Evolutionary conservation across 1,284 basidiomycete species (phyloP), one percentile per base, ranked within the genome.

Genomic region (Inonotus obliquus): DNA sequence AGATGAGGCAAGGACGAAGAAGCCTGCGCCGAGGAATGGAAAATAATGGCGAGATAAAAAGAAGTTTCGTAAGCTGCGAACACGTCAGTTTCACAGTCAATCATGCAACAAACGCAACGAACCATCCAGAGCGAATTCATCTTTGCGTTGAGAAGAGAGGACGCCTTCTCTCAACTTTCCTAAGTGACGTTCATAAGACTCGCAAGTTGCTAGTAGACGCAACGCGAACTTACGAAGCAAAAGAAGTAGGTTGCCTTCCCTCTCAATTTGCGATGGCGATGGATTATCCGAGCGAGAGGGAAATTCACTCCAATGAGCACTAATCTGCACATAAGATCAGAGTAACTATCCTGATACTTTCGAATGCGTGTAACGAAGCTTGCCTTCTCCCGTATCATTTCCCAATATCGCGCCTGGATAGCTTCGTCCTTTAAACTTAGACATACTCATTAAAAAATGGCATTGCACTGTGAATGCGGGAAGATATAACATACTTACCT

Each of bases 101-200:
- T 61, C 25, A 47, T 37, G 9, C 13, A 39, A 19, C 48, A 17
- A 17, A n/a, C 41, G 17, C 19, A 19, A 49, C 60, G 35, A 29
- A 62, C 61, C 61, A 41, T 32, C 19, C 7, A 62, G 56, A 32
- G 61, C 61, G 23, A 62, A 57, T n/a, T 41, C 27, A 37, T 62
- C 61, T 17, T 41, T 49, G 19, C 61, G 55, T 6, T 58, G 45
- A 17, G 61, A 52, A 29, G 61, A 55, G 13, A 62, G 49, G 17
- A 62, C 21, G 23, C 61, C 61, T 48, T 62, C 61, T 21, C 61
- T 52, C 14, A 62, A 55, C 27, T 62, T 62, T 57, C 61, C 61
- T 62, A 1, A 4, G 13, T 45, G 14, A 23, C 10, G 11, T 21
- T 9, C 11, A 13, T 57, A 17, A 62, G 45, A 29, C 4, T 57